These are phyloP conservation scores for Closterium sp. DNA, from an alignment of 139 green algal genomes.

Conservation along the genomic window DNA sequence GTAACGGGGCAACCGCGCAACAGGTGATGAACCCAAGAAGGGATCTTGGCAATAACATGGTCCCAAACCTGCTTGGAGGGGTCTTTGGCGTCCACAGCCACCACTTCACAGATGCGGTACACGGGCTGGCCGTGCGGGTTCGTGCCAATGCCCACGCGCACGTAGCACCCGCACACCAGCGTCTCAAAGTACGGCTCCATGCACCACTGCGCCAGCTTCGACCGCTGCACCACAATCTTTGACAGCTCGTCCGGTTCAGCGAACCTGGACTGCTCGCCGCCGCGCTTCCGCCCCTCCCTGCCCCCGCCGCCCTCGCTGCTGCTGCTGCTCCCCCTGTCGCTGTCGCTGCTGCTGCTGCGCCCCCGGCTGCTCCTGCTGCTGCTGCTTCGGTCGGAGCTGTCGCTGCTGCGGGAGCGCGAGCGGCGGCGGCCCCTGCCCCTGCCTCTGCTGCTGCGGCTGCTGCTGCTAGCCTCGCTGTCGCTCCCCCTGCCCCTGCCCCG, in stretches of 20 bases:
- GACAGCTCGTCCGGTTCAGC: conserved; percentile 7
- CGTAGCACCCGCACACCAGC: conserved; percentile 20
- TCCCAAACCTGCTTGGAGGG: conserved; percentile 33
- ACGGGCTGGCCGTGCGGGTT: conserved; percentile 18
- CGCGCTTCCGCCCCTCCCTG: conserved; percentile 5
- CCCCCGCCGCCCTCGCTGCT: conserved; percentile 2
- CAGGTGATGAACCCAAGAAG: too few relatives aligned
- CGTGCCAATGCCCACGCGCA: conserved; percentile 44
- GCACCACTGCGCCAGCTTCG: conserved; percentile 30
- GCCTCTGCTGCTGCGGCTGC: conserved; percentile 8
- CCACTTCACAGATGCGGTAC: conserved; percentile 48
- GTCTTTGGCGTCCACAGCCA: conserved; percentile 36
- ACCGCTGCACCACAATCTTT: conserved; percentile 28
- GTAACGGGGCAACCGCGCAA: too few relatives aligned
- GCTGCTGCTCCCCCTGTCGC: conserved; percentile 9
- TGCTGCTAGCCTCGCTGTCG: too few relatives aligned
- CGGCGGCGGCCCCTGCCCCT: background rate
- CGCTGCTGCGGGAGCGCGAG: background rate
- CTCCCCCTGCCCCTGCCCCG: background rate
- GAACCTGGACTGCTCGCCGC: background rate
- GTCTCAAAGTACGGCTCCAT: conserved; percentile 52
- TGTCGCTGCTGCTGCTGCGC: background rate
- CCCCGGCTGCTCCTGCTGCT: background rate
- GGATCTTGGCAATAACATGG: too few relatives aligned
- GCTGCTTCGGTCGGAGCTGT: background rate